Conservation (phyloP, 371 early-diverging fungal species). For the Mortierella sp. region DNA sequence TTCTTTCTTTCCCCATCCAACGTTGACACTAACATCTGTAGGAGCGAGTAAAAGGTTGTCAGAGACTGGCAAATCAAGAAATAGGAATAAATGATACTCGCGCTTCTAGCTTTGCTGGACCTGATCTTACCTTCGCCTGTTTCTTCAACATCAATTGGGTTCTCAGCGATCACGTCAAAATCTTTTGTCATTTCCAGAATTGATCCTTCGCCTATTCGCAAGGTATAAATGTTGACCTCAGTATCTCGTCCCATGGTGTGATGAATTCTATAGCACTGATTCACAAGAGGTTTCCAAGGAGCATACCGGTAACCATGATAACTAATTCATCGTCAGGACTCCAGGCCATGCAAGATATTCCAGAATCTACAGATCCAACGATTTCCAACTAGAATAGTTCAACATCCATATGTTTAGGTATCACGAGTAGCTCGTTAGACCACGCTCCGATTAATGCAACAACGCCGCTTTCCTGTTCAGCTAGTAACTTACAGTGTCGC, state of each 20-base stretch:
- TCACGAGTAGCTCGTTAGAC: background rate
- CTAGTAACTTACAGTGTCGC: conserved; percentile 59
- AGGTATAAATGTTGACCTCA: background rate
- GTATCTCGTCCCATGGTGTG: background rate
- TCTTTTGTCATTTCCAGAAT: conserved; percentile 93
- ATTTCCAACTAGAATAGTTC: conserved; percentile 60
- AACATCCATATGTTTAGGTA: background rate
- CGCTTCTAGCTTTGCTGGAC: background rate
- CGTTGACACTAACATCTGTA: conserved; percentile 75
- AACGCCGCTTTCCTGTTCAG: background rate
- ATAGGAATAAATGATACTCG: background rate
- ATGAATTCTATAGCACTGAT: background rate
- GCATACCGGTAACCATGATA: conserved; percentile 80
- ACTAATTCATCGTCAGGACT: conserved; percentile 94
- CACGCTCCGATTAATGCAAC: background rate
- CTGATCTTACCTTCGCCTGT: conserved; percentile 71
- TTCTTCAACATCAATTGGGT: conserved; percentile 75
- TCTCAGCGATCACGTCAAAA: conserved; percentile 90
- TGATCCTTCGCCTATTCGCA: conserved; percentile 70
- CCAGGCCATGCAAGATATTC: conserved; percentile 87
- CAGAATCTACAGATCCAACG: conserved; percentile 86
- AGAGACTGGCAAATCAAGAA: background rate
- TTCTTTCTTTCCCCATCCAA: conserved; percentile 98
- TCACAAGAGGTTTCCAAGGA: background rate
- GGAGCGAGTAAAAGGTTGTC: background rate